Base-by-base conservation (phyloP, 139 green algal genomes). In the Picochlorum sp. region DNA sequence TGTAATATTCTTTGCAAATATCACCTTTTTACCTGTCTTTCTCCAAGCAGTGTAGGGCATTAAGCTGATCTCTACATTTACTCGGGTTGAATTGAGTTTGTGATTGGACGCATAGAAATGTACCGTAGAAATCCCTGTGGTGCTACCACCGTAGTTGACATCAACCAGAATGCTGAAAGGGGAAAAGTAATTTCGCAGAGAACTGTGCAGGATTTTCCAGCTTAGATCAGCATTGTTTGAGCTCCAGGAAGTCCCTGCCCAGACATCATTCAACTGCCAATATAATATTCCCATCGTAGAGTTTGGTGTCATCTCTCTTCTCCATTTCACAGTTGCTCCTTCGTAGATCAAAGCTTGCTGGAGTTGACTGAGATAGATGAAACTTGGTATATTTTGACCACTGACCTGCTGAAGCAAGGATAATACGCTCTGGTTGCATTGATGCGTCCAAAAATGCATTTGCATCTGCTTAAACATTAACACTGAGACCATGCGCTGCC, bases 241-340 rank as follows among this genome's bases (percentile, higher is more conserved):
- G 20, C 54, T 75, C 82, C 83, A 90, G 24, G 71, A 85, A 28
- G 75, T 62, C 5, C 72, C 83, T 35, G 77, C 61, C 82, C 82
- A 90, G 39, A 90, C 70, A 56, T 90, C 80, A 32, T 88, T 88
- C 18, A 88, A 78, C 72, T 90, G 83, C 83, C 80, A 90, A 67
- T 88, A 91, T 25, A 94, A 72, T 28, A 90, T 66, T 1, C 85
- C 85, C 78, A 82, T 85, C 9, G 76, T 91, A 33, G 82, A 65
- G 16, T 43, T 58, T 31, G 74, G 71, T 33, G 77, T 45, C 0
- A 39, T 36, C 12, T n/a, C n/a, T n/a, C 77, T 73, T 0, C 82
- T 69, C 85, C 85, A 94, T 5, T 55, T 37, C 20, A 45, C 39
- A 5, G 72, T 54, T 0, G 85, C 80, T 1, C 76, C 78, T 25